Base-by-base conservation (phyloP, 768 basidiomycete genomes). In the Tricholoma saponaceum region DNA sequence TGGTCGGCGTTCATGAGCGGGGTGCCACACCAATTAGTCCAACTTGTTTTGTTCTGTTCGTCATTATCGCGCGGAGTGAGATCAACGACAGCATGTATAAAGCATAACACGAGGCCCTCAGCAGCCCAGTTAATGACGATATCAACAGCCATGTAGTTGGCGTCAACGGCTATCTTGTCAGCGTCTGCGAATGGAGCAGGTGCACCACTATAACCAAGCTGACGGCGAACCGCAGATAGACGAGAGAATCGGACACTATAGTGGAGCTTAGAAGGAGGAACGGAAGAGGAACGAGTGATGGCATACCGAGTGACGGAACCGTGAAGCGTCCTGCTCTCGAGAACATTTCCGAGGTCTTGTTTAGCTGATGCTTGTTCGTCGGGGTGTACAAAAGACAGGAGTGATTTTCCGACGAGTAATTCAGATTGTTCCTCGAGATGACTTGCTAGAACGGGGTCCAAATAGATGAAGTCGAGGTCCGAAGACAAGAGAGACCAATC, bases 11-110 rank as follows among this genome's bases (percentile, higher is more conserved):
- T 70, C 82, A 93, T 81, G 52, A 68, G 70, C 3, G 86, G 86
- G 0, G 92, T 92, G 55, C 89, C 89, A 71, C 92, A 94, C 91
- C 92, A 94, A 68, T 92, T 93, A 1, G 90, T 81, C 92, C 91
- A 94, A 30, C 78, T 72, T 1, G 88, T 85, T 72, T 88, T 92
- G 70, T 81, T 71, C 39, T 59, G 59, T 69, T 91, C 89, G 70
- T 92, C 87, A 64, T 91, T 90, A 76, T 92, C 89, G 9, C 72
- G 74, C 35, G 78, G 78, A 52, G 81, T 79, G 57, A 90, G 79
- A 78, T 93, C 90, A 58, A 83, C 83, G 30, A 84, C 84, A 41
- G 92, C 91, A 65, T 95, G 92, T 51, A 93, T 83, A 76, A 95
- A 95, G 70, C 92, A 93, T 32, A 95, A 78, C 58, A 93, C 89